phyloP scores from a whole-genome alignment of 2,329 filamentous ascomycete species.

The Clonostachys rosea region DNA sequence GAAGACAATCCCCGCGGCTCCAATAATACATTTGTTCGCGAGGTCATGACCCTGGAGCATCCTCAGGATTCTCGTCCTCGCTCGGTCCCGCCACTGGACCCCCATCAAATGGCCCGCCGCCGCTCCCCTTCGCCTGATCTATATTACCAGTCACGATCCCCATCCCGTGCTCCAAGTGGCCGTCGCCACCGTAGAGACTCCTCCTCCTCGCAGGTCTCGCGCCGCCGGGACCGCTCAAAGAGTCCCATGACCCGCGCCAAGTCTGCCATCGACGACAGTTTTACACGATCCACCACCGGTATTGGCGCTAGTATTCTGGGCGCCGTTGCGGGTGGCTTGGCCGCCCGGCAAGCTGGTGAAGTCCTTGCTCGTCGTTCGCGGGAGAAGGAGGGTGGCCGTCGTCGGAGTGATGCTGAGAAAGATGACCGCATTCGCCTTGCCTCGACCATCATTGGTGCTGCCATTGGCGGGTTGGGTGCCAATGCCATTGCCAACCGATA shows the following conservation, averaged over 20 bases:
- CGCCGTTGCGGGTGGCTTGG: slow-evolving; percentile 48
- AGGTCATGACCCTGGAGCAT: slow-evolving; percentile 18
- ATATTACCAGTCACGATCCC: slow-evolving; percentile 4
- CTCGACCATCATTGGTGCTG: slow-evolving; percentile 47
- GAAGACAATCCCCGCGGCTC: slow-evolving; percentile 9
- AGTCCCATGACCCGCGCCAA: slow-evolving; percentile 34
- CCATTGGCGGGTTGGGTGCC: slow-evolving; percentile 49
- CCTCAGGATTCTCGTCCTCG: slow-evolving; percentile 18
- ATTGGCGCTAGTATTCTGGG: slow-evolving; percentile 47
- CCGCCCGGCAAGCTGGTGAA: slow-evolving; percentile 42
- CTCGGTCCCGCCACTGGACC: slow-evolving; percentile 21
- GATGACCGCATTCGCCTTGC: slow-evolving; percentile 27
- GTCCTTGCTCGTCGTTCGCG: slow-evolving; percentile 24
- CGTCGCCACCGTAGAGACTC: slow-evolving; percentile 11
- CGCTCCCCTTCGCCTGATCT: slow-evolving; percentile 6
- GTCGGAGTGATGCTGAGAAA: slow-evolving; percentile 14
- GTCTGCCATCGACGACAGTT: slow-evolving; percentile 35
- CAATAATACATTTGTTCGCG: slow-evolving; percentile 17
- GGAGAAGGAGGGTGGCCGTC: slow-evolving; percentile 10
- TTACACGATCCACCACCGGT: slow-evolving; percentile 41
- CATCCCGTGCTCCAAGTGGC: slow-evolving; percentile 3
- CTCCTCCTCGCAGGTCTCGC: slow-evolving; percentile 1
- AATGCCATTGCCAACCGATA: slow-evolving; percentile 42
- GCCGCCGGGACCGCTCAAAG: slow-evolving; percentile 5
- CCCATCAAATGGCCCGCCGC: slow-evolving; percentile 14